Evolutionary conservation across 257 asterid species (phyloP), one percentile per base, ranked within the genome.

Genomic region (Avicennia marina): DNA sequence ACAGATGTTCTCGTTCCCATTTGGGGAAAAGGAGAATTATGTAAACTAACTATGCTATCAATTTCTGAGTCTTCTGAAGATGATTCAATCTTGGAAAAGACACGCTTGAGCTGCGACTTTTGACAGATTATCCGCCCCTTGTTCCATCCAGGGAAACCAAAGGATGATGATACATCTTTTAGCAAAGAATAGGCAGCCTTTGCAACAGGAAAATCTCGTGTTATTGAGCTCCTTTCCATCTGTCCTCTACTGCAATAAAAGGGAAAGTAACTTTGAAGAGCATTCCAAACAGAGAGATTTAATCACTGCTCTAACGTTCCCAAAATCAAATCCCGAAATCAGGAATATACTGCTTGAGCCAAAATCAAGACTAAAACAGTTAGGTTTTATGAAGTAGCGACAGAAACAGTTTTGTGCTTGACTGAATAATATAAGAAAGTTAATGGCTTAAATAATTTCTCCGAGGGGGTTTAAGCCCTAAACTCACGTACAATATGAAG

Each of bases 121-220:
- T 79, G 98, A 60, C 98, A 88, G 67, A 79, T 66, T 43, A 91
- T 85, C 52, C 98, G 69, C n/a, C 94, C 95, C 80, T 83, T 88
- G 58, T 83, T 88, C 96, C 96, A 88, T 34, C 89, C 94, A 4
- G 98, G 94, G 68, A 73, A 88, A 76, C 81, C 58, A 61, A 91
- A 91, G 42, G 90, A 72, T 26, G 98, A 54, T 43, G 95, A 88
- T 57, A 87, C 66, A 29, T 91, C 90, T 68, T 78, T 85, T 27
- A 91, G 85, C 68, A 91, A 80, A 34, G 86, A 67, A 68, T 83
- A 85, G 24, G 79, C 94, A 61, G 83, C 95, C 68, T 88, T 88
- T 42, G 96, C 93, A 52, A 85, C 86, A 12, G 95, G 96, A 31
- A 85, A 88, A 58, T 91, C 89, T 39, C 82, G 78, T 29, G 95